Evolutionary conservation across 1,139 yeast genomes (phyloP).

Genomic region (Trichomonascaceae sp.): DNA sequence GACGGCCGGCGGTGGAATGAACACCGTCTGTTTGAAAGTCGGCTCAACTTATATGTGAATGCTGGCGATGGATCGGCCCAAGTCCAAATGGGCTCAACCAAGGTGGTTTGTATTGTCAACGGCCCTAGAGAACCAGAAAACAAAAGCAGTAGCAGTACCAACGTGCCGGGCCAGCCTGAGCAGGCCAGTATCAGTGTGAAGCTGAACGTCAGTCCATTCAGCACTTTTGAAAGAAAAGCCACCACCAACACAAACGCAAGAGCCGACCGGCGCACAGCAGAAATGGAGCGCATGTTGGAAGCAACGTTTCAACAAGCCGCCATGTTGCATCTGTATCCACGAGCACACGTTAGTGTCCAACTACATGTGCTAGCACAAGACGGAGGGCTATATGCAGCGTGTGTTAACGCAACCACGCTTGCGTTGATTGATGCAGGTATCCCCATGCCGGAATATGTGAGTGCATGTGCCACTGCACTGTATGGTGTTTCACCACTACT

Average conservation of each 20-base stretch:
- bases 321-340: constrained; percentile 61
- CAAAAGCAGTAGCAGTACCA: constrained; percentile 30
- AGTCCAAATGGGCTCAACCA: constrained; percentile 86
- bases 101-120: constrained; percentile 69
- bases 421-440: constrained; percentile 94
- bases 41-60: constrained; percentile 75
- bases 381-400: constrained; percentile 72
- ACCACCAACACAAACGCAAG: constrained; percentile 23
- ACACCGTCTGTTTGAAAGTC: constrained; percentile 65
- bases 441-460: constrained; percentile 83
- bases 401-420: constrained; percentile 78
- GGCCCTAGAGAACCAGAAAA: constrained; percentile 81
- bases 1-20: constrained; percentile 97
- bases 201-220: constrained; percentile 66
- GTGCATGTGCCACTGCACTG: constrained; percentile 69
- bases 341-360: constrained; percentile 63
- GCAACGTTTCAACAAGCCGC: constrained; percentile 75
- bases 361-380: constrained; percentile 78
- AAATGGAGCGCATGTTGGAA: constrained; percentile 59
- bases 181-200: constrained; percentile 50
- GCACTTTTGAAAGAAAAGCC: constrained; percentile 65
- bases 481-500: constrained; percentile 60
- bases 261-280: constrained; percentile 44
- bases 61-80: constrained; percentile 89
- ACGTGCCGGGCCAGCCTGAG: no score